A percentile compares a stretch with the other conserved stretches of the same genome.
Conservation (phyloP, 2,329 filamentous ascomycete species). For the Microsporum canis region DNA sequence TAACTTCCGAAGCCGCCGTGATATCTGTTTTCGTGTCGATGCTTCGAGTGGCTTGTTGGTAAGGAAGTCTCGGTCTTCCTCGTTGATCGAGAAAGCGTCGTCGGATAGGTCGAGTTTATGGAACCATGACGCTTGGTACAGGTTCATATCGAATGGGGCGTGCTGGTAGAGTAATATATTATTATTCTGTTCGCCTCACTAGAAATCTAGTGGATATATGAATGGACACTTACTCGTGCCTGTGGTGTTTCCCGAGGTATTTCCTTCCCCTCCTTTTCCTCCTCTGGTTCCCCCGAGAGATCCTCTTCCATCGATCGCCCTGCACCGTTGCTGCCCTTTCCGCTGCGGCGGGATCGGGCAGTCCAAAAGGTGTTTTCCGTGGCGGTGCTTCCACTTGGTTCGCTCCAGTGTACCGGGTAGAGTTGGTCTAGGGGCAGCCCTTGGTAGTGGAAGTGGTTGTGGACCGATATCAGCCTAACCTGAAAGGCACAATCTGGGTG, state of each 20-base stretch:
- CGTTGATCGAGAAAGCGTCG: neutral
- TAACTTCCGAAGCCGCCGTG: neutral
- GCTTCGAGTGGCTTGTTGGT: neutral
- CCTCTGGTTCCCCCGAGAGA: neutral
- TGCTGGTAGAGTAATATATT: neutral
- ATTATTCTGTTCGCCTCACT: neutral
- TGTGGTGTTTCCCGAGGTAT: neutral
- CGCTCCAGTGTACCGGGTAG: neutral
- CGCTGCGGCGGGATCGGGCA: neutral
- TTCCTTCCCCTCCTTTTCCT: neutral
- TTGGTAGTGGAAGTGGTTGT: neutral
- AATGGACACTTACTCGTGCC: neutral
- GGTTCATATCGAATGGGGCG: neutral
- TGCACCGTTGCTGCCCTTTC: neutral
- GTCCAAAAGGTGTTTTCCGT: neutral
- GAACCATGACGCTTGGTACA: neutral
- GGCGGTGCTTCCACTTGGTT: neutral
- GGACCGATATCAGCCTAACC: neutral
- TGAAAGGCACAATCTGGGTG: neutral
- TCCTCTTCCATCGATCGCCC: neutral
- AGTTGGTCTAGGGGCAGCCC: neutral
- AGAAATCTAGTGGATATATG: neutral
- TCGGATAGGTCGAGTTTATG: neutral
- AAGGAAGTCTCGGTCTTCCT: neutral
- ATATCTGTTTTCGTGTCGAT: neutral